These are phyloP conservation scores for Pythium guiyangense DNA, from an alignment of 352 stramenopile genomes.

Conservation along the genomic window DNA sequence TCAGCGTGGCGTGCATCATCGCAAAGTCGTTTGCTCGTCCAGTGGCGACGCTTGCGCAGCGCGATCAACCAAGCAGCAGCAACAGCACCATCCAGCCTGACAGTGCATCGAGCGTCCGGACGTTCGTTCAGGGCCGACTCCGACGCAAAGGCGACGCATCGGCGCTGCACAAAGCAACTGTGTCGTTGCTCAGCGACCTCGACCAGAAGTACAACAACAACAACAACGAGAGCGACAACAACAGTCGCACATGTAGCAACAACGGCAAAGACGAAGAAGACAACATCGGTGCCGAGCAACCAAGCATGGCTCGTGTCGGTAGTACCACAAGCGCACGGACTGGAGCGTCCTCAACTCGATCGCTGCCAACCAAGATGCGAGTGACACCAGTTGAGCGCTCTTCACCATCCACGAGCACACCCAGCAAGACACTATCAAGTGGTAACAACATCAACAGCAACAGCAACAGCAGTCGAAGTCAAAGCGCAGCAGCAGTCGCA, in stretches of 20 bases:
- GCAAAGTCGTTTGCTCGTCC: slow-evolving; percentile 26
- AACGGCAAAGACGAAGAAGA: neutral
- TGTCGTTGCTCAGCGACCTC: slow-evolving; percentile 1
- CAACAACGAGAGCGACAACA: too few species aligned
- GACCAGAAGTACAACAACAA: slow-evolving; percentile 3
- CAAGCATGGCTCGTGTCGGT: neutral
- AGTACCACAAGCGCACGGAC: neutral
- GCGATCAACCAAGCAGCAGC: too few species aligned
- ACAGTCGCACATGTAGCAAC: too few species aligned
- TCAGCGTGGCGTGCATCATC: slow-evolving; percentile 28
- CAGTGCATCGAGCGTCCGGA: neutral
- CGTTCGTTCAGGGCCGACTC: slow-evolving; percentile 27
- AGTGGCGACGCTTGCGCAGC: too few species aligned
- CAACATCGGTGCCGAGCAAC: neutral
- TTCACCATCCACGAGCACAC: too few species aligned
- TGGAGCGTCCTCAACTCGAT: neutral
- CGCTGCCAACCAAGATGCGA: neutral
- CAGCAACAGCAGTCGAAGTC: neutral
- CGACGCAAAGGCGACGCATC: slow-evolving; percentile 23
- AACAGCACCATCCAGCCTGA: neutral
- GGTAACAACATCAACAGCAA: too few species aligned
- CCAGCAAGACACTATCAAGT: too few species aligned
- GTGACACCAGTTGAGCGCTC: neutral
- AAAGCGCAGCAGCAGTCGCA: neutral
- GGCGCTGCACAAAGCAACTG: slow-evolving; percentile 7